These are phyloP conservation scores for Solanum paucissectum DNA, from an alignment of 257 asterid species.

Conservation along the genomic window DNA sequence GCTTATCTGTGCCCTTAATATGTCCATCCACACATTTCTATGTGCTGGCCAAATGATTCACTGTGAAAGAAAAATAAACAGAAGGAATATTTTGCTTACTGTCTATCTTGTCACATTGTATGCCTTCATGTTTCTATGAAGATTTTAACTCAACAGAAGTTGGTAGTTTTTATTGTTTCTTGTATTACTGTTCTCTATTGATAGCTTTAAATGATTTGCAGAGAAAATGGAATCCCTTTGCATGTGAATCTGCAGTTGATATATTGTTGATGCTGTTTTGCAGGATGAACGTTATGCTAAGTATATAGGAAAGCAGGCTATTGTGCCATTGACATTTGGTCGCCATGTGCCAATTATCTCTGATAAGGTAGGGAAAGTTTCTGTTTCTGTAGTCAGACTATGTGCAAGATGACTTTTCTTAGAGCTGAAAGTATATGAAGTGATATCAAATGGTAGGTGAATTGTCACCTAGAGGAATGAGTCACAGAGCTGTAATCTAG, in stretches of 20 bases:
- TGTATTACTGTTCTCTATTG: neutral
- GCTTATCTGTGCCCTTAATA: neutral
- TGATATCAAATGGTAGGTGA: neutral
- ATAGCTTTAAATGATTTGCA: neutral
- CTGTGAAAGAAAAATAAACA: neutral
- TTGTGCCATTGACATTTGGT: slow-evolving; percentile 93
- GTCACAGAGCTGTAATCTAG: neutral
- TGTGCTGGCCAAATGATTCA: neutral
- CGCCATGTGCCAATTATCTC: slow-evolving; percentile 95
- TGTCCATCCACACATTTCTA: neutral
- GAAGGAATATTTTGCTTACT: neutral
- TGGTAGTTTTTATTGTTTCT: neutral
- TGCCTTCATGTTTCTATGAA: neutral
- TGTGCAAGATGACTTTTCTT: neutral
- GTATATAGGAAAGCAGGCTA: slow-evolving; percentile 85
- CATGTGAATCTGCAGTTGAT: neutral
- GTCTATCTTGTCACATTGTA: neutral
- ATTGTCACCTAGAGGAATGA: neutral
- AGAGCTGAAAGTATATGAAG: neutral
- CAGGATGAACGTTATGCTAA: slow-evolving; percentile 90
- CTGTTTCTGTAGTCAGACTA: neutral
- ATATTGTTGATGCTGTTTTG: slow-evolving; percentile 10
- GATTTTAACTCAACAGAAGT: neutral
- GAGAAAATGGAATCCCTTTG: neutral
- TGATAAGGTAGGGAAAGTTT: slow-evolving; percentile 54